A percentile compares a stretch with the other conserved stretches of the same genome.
phyloP scores from a whole-genome alignment of 768 basidiomycete species.

The Tylopilus subfusipes region DNA sequence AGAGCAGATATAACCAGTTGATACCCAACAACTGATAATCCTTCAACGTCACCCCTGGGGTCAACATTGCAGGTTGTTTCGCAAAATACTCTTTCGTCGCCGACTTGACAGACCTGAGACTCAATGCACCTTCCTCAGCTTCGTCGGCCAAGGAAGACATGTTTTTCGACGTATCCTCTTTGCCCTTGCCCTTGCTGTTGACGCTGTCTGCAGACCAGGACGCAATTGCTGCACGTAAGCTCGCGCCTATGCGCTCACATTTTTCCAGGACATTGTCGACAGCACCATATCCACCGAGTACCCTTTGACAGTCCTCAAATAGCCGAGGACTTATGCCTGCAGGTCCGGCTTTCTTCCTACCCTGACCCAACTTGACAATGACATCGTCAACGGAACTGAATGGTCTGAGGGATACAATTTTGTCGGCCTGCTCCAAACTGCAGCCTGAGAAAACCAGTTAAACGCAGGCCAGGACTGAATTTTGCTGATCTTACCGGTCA shows the following conservation, averaged over 20 bases:
- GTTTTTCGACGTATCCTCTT: constrained; percentile 28
- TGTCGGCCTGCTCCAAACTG: constrained; percentile 71
- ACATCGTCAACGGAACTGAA: constrained; percentile 77
- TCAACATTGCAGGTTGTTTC: constrained; percentile 67
- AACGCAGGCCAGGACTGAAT: background rate
- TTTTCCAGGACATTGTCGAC: constrained; percentile 87
- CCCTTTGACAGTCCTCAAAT: constrained; percentile 85
- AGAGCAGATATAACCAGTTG: constrained; percentile 93
- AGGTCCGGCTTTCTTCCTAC: constrained; percentile 82
- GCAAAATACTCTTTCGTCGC: constrained; percentile 63
- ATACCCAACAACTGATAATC: constrained; percentile 97
- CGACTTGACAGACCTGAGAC: constrained; percentile 45
- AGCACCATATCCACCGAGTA: constrained; percentile 80
- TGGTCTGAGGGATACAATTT: constrained; percentile 75
- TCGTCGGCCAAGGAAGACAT: constrained; percentile 31
- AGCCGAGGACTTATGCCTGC: constrained; percentile 83
- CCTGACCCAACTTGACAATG: constrained; percentile 70
- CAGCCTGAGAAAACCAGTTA: constrained; percentile 51
- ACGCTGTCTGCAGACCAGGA: constrained; percentile 57
- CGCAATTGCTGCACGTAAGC: constrained; percentile 69
- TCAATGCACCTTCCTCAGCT: constrained; percentile 60
- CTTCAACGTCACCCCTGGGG: constrained; percentile 73
- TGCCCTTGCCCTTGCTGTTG: constrained; percentile 38
- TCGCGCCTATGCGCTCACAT: constrained; percentile 82
- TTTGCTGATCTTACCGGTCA: constrained; percentile 55